Evolutionary conservation across 208 protist genomes (phyloP), one percentile per base, ranked within the genome.

Genomic region (Borovskyia barvae): DNA sequence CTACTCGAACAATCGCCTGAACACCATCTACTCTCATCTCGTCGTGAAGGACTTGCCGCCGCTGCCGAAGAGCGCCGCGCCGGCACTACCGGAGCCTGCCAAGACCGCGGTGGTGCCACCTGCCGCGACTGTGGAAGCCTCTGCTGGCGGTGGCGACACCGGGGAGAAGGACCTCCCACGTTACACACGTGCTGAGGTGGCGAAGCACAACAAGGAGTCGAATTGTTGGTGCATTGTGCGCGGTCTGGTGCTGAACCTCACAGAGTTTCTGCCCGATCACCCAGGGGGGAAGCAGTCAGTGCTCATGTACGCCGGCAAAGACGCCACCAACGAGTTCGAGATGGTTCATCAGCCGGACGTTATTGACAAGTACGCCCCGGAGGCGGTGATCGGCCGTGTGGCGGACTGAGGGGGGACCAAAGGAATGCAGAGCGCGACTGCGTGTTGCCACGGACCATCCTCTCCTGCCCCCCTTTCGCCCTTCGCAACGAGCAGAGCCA

Each of bases 261-360:
- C 78, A 12, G 26, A 50, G 49, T 89, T 85, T 54, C 47, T 85
- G 22, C 65, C 60, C 1, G 67, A 87, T 29, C 75, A 85, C 76
- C 80, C 83, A 9, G 79, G 86, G 39, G 82, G 80, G 29, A 73
- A 73, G 54, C 59, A 81, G 45, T 58, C 69, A 22, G 75, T 93
- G 32, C 14, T 78, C 25, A 65, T 77, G 32, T 79, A 85, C 57
- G 77, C 78, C 24, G 81, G 81, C 48, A 81, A 71, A 50, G 77
- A 91, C 60, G 53, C 75, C 33, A 87, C 83, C 15, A 80, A 82
- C 58, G 65, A 72, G 54, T 86, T 84, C 54, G 68, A 86, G 46
- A 20, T 76, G 20, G 63, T 83, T 6, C 80, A 85, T 32, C 51
- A 71, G 28, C 22, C 50, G 11, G 66, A 77, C 30, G 40, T 80